Conservation (phyloP, 2,329 filamentous ascomycete species). For the Fusarium metavorans region DNA sequence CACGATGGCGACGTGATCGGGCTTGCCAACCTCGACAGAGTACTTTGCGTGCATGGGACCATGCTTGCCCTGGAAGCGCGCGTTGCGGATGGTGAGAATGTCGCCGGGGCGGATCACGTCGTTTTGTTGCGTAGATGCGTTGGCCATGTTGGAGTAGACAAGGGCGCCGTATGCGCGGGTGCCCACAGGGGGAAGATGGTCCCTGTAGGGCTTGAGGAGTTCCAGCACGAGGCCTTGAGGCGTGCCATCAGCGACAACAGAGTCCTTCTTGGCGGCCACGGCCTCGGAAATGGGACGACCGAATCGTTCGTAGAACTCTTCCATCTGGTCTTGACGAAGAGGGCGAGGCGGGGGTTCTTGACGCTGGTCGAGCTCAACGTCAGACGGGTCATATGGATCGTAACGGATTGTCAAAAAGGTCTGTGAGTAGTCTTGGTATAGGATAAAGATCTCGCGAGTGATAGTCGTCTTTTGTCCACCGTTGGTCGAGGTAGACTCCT, state of each 20-base stretch:
- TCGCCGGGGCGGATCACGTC: constrained; percentile 96
- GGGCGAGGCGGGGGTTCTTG: constrained; percentile 86
- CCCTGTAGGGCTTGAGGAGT: constrained; percentile 78
- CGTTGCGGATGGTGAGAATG: constrained; percentile 91
- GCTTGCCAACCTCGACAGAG: constrained; percentile 85
- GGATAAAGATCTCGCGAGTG: constrained; percentile 84
- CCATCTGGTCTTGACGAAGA: constrained; percentile 92
- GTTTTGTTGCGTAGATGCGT: constrained; percentile 88
- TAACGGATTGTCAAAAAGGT: constrained; percentile 87
- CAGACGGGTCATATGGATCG: constrained; percentile 78
- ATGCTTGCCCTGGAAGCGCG: constrained; percentile 94
- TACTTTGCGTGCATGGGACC: constrained; percentile 97
- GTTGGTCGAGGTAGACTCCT: constrained; percentile 78
- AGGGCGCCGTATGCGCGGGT: constrained; percentile 89
- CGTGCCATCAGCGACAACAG: constrained; percentile 85
- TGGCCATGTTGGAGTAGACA: constrained; percentile 94
- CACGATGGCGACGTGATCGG: constrained; percentile 90
- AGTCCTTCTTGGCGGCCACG: constrained; percentile 79
- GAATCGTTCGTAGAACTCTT: constrained; percentile 84
- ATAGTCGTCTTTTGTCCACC: constrained; percentile 78
- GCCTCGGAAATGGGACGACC: constrained; percentile 82
- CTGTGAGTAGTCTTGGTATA: constrained; percentile 97
- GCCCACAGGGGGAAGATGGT: constrained; percentile 86
- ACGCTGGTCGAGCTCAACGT: constrained; percentile 83
- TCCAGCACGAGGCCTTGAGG: constrained; percentile 83